Percentiles rank a stretch among this genome's conserved stretches.
Evolutionary conservation across 306 rosid genomes (phyloP).

Genomic region (Citrullus amarus): DNA sequence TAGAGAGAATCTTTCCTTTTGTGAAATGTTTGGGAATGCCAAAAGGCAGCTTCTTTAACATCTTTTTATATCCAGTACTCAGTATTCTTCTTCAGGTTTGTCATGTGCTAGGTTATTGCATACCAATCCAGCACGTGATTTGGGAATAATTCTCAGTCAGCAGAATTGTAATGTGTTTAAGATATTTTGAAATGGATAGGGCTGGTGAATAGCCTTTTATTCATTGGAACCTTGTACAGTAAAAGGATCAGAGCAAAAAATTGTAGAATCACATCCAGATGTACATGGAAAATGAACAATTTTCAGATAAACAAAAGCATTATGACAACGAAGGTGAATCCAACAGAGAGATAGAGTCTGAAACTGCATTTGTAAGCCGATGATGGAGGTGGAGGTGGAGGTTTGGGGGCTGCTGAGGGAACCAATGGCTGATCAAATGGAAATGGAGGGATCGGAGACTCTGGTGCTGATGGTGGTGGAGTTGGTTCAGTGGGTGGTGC

Average conservation of each 20-base stretch:
- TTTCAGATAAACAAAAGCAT: slow-evolving; percentile 28
- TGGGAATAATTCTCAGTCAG: neutral
- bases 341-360: slow-evolving; percentile 17
- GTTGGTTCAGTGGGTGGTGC: slow-evolving; percentile 16
- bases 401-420: neutral
- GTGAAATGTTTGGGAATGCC: neutral
- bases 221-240: neutral
- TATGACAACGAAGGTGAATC: slow-evolving; percentile 20
- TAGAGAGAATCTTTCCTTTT: neutral
- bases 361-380: slow-evolving; percentile 17
- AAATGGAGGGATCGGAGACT: neutral
- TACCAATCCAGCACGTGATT: neutral
- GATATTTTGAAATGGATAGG: neutral
- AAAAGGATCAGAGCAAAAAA: neutral
- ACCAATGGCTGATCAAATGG: neutral
- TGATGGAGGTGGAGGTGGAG: slow-evolving; percentile 17
- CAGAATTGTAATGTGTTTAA: neutral
- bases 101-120: neutral
- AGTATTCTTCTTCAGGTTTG: neutral
- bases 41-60: neutral
- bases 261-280: neutral
- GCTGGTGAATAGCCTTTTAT: neutral
- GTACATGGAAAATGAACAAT: neutral
- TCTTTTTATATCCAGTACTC: neutral
- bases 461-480: neutral